These are phyloP conservation scores for Aspergillus egyptiacus DNA, from an alignment of 495 filamentous ascomycete species.

Conservation along the genomic window DNA sequence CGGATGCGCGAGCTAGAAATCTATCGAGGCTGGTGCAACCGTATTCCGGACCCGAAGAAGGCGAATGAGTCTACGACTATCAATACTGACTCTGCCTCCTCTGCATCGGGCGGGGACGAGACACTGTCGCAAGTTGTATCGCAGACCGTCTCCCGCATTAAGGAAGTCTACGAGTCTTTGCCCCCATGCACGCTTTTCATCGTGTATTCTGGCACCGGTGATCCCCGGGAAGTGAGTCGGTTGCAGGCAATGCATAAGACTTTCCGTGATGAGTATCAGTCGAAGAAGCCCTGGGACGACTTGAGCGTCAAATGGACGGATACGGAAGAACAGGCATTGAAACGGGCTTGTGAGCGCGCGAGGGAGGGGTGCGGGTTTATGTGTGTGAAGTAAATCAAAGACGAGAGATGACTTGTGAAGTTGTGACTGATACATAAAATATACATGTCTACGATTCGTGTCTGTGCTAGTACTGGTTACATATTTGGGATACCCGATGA, in stretches of 20 bases:
- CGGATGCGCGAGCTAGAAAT: conserved; percentile 81
- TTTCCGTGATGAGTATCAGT: conserved; percentile 69
- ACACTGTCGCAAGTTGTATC: conserved; percentile 42
- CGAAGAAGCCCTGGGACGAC: conserved; percentile 78
- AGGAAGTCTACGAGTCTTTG: conserved; percentile 64
- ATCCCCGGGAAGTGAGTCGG: conserved; percentile 70
- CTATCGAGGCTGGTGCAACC: conserved; percentile 76
- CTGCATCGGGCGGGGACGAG: conserved; percentile 3
- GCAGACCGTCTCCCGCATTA: conserved; percentile 52
- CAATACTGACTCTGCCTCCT: conserved; percentile 5
- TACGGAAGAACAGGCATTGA: conserved; percentile 71
- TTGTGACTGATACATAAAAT: background rate
- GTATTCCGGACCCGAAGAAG: conserved; percentile 38
- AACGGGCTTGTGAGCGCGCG: conserved; percentile 61
- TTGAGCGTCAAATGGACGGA: conserved; percentile 89
- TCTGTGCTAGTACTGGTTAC: background rate
- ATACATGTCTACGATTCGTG: background rate
- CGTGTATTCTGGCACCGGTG: conserved; percentile 82
- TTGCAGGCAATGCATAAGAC: conserved; percentile 66
- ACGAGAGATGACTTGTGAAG: background rate
- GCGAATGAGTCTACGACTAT: conserved; percentile 48
- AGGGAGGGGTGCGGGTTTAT: conserved; percentile 78
- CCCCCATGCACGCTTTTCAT: conserved; percentile 82
- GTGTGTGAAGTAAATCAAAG: conserved; percentile 56
- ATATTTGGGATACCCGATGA: conserved; percentile 4